Evolutionary conservation across 1,139 yeast species (phyloP), one percentile per base, ranked within the genome.

Genomic region (Wickerhamomyces sp.): DNA sequence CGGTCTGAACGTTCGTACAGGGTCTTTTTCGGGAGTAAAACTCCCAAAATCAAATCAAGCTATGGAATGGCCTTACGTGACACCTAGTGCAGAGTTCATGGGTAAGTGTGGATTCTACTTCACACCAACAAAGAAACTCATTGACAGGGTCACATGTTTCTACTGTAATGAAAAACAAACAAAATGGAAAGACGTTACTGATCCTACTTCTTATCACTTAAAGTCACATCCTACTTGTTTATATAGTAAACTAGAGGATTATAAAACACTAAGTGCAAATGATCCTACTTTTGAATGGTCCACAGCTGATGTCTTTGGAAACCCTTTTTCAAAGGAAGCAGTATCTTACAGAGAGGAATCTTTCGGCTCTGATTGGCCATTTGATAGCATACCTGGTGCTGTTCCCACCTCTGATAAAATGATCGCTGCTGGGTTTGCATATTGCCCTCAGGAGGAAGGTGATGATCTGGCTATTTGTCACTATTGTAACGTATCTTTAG

Each of bases 401-500:
- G 59, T 55, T 9, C 78, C 85, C 0, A 72, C 75, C 0, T 61
- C 69, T 30, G 48, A 65, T 58, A 59, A 62, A 48, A 39, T 81
- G 58, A 73, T 79, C 0, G 62, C 63, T 37, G 80, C 81, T 10
- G 87, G 88, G 1, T 79, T 81, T 52, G 72, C 72, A 44, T 77
- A 71, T 52, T 62, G 73, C 13, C 77, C 83, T 0, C 53, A 63
- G 13, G 64, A 67, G 5, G 53, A 55, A 3, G 68, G 63, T 7
- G 87, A 82, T 52, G 95, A 86, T 59, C 66, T 78, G n/a, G 86
- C 79, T 0, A 71, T 75, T 11, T 88, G 96, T 56, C 71, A 82
- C 50, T 85, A 84, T 57, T 88, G 96, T 62, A 81, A 77, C 8
- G 68, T 81, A 18, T 71, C 81, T 1, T 67, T 88, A 23, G 88